Conservation (phyloP, 768 basidiomycete species). For the Boletus rubroflammeus region DNA sequence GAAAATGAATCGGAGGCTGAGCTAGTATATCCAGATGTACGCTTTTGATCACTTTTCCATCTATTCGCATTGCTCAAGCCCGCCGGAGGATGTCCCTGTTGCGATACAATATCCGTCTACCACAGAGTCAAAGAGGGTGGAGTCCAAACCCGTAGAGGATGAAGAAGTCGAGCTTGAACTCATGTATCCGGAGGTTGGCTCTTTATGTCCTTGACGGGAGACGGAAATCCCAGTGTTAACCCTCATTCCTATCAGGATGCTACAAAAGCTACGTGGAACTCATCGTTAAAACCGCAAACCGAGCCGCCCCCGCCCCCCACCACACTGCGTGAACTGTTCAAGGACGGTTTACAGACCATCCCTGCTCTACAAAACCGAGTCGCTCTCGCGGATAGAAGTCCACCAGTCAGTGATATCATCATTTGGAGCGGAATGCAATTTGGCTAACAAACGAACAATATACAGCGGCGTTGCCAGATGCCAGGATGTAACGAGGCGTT, state of each 20-base stretch:
- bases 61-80: not conserved
- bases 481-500: conserved; percentile 15
- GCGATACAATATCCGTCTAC: not conserved
- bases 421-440: not conserved
- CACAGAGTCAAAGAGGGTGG: not conserved
- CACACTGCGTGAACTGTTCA: conserved; percentile 1
- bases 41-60: not conserved
- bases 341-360: not conserved
- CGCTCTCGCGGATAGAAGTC: not conserved
- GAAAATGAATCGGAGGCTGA: conserved; percentile 11
- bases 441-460: not conserved
- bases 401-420: conserved; percentile 5
- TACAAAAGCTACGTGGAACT: not conserved
- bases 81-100: conserved; percentile 1
- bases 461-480: conserved; percentile 17
- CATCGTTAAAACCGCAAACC: not conserved
- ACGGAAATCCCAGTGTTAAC: not conserved
- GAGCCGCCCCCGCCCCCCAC: not conserved
- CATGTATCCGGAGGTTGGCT: conserved; percentile 15
- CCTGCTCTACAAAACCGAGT: not conserved
- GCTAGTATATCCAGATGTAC: conserved; percentile 25
- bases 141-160: not conserved
- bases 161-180: conserved; percentile 14
- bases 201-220: not conserved
- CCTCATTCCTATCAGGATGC: conserved; percentile 8